A percentile compares a stretch with the other conserved stretches of the same genome.
Evolutionary conservation across 108 stramenopile genomes (phyloP).

Genomic region (Discostella stelligeroides): DNA sequence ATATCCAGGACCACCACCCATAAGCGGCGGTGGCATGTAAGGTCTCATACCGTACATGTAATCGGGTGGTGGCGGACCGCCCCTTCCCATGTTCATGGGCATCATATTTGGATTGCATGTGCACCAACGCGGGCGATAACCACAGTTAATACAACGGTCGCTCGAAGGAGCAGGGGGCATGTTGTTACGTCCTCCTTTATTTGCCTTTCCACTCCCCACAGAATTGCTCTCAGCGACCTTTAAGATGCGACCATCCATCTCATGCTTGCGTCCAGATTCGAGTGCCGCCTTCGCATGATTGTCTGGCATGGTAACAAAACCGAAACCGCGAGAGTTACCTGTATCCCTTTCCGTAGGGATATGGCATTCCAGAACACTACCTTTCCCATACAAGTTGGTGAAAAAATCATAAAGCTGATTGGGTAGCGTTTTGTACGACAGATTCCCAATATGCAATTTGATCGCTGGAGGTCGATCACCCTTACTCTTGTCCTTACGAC

Average conservation of each 20-base stretch:
- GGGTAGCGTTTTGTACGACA: slow-evolving; percentile 77
- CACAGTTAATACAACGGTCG: slow-evolving; percentile 77
- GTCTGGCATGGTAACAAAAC: slow-evolving; percentile 86
- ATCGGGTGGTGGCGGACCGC: slow-evolving; percentile 30
- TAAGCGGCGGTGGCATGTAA: slow-evolving; percentile 36
- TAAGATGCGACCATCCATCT: slow-evolving; percentile 77
- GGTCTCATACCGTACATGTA: slow-evolving; percentile 36
- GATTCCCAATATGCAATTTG: slow-evolving; percentile 88
- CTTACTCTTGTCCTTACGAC: slow-evolving; percentile 37
- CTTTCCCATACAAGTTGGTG: slow-evolving; percentile 67
- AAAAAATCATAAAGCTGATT: slow-evolving; percentile 80
- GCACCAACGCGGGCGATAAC: slow-evolving; percentile 87
- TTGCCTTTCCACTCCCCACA: slow-evolving; percentile 65
- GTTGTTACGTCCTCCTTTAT: slow-evolving; percentile 21
- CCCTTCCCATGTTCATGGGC: slow-evolving; percentile 34
- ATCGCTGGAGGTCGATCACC: slow-evolving; percentile 70
- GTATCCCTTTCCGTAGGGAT: slow-evolving; percentile 86
- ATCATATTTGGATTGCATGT: slow-evolving; percentile 59
- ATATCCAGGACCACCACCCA: slow-evolving; percentile 30
- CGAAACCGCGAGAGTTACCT: slow-evolving; percentile 84
- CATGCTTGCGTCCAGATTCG: slow-evolving; percentile 63
- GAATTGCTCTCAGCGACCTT: slow-evolving; percentile 88
- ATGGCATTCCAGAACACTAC: slow-evolving; percentile 85
- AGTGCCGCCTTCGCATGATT: slow-evolving; percentile 60
- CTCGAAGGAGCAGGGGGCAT: slow-evolving; percentile 34